Evolutionary conservation across 805 yeast genomes (phyloP), one percentile per base, ranked within the genome.

Genomic region (Barnettozyma populi): DNA sequence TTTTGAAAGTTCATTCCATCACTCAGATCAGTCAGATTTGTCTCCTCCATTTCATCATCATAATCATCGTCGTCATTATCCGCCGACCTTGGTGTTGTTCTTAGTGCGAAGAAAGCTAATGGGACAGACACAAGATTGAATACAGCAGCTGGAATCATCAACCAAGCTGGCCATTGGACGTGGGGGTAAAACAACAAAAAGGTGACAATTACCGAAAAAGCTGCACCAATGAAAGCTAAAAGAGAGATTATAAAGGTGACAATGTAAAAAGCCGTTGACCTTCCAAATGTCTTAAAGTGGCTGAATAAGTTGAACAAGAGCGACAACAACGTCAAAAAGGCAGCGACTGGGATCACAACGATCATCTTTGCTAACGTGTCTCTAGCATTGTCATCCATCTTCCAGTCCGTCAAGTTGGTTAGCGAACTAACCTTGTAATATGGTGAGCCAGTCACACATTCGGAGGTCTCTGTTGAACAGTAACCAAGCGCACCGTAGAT

Each of bases 91-190:
- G 60, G 57, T 4, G 46, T 44, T 1, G 60, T 56, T 44, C 53
- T 52, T 51, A 54, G 38, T 20, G 76, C 72, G 24, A 78, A 53
- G 43, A 76, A 70, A 27, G 76, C 66, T 37, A 79, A 62, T 6
- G 85, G 76, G 2, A 82, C 50, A 2, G 80, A 65, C 2, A 80
- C 46, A 49, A 86, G 66, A 47, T 74, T 72, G 46, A 81, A 64
- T 0, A 72, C 83, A 11, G 86, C 84, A 4, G 87, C 75, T 1
- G 84, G 89, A 25, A 85, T 73, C 57, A 83, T 69, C 31, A 82
- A 61, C 90, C 92, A 86, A 8, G 82, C 73, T n/a, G 81, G 73
- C 90, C 90, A 86, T 7, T 72, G 65, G 16, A 83, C 71, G 51
- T 81, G 69, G 8, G 94, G 94, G 55, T 71, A 75, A 61, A 82